Evolutionary conservation across 2,329 filamentous ascomycete species (phyloP), one percentile per base, ranked within the genome.

Genomic region (Talaromyces sp.): DNA sequence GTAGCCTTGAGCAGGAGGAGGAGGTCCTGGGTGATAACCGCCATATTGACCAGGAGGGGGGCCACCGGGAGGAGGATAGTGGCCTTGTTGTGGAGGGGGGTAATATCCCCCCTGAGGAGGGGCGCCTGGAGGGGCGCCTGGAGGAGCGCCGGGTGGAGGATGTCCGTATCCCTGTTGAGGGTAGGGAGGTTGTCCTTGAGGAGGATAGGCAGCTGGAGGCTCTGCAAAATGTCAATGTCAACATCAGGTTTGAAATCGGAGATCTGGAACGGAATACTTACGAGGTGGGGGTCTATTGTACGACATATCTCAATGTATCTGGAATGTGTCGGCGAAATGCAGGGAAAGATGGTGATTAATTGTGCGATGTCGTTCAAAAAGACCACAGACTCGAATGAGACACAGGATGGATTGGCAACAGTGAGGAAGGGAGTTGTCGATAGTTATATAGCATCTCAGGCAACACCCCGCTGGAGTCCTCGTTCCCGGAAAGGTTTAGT

Each of bases 131-230:
- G 66, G 65, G 25, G 31, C 34, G 11, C 54, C 54, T 19, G 43
- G 51, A 47, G 66, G 65, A 40, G 34, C 36, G 5, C 54, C 54
- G 11, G 45, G 40, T 34, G 34, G 63, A 56, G 66, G 64, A 64
- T 61, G 61, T 2, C 61, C 61, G 61, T 64, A 61, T 2, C 34
- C 49, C 17, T 58, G 63, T 17, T 60, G 64, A 38, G 67, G 65
- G 29, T 64, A 65, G n/a, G 67, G 60, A 38, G 67, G n/a, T 4
- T 68, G 63, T 17, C 66, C 66, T 54, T 62, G 61, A n/a, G 67
- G 65, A 49, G 61, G 65, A 61, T 68, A 67, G 2, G 65, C 67
- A n/a, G 38, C 29, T 13, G 67, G 67, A 40, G 65, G 64, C 25
- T 63, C 61, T 63, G 25, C 1, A 11, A 40, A 36, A n/a, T 54